phyloP scores from a whole-genome alignment of 495 filamentous ascomycete genomes.

The Penicillium desertorum region DNA sequence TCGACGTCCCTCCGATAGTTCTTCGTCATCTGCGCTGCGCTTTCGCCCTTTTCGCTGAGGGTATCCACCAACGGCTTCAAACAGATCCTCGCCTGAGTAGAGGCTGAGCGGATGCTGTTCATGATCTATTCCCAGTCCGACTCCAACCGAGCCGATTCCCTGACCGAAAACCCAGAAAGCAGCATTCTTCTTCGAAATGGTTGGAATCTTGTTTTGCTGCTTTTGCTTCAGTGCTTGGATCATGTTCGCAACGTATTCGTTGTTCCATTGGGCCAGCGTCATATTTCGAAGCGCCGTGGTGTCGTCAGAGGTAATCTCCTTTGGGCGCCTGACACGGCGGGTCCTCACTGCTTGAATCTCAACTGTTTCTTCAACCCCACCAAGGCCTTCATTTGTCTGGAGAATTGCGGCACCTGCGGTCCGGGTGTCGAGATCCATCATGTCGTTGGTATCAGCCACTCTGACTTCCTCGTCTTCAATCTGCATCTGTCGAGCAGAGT shows the following conservation, averaged over 20 bases:
- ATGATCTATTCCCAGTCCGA: constrained; percentile 41
- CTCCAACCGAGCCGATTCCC: constrained; percentile 59
- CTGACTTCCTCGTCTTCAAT: constrained; percentile 1
- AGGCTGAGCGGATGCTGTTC: constrained; percentile 46
- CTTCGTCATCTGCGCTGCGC: constrained; percentile 38
- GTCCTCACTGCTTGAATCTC: constrained; percentile 3
- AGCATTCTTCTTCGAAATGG: constrained; percentile 56
- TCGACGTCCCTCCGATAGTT: constrained; percentile 37
- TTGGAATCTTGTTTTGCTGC: constrained; percentile 34
- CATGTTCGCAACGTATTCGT: constrained; percentile 58
- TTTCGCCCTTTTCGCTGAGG: constrained; percentile 34
- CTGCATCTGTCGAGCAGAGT: constrained; percentile 1
- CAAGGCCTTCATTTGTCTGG: background rate
- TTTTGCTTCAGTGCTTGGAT: constrained; percentile 46
- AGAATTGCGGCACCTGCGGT: constrained; percentile 7
- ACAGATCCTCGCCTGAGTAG: constrained; percentile 57
- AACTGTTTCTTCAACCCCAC: constrained; percentile 1
- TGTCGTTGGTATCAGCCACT: constrained; percentile 13
- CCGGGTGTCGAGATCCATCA: constrained; percentile 24
- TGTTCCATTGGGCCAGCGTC: constrained; percentile 58
- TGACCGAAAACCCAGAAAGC: constrained; percentile 51
- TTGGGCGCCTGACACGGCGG: constrained; percentile 31
- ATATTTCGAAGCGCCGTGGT: constrained; percentile 46
- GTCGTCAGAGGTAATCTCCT: constrained; percentile 32
- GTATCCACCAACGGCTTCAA: constrained; percentile 43